Evolutionary conservation across 768 basidiomycete species (phyloP).

Genomic region (Asterophora parasitica): DNA sequence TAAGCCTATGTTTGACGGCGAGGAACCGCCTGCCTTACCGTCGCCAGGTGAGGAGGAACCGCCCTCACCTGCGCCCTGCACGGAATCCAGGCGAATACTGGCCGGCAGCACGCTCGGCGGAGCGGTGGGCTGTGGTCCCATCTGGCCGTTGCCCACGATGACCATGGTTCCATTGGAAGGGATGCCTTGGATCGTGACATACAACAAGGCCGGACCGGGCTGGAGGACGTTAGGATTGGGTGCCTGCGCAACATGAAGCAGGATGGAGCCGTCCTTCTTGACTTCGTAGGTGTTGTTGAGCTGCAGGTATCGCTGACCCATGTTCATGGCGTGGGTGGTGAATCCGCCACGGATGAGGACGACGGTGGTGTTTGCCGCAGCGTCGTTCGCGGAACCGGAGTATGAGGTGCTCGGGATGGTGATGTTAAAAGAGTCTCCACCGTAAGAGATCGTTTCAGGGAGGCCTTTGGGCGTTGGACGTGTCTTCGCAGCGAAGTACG

Average conservation of each 20-base stretch:
- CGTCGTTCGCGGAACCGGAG: conserved; percentile 59
- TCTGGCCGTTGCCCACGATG: conserved; percentile 72
- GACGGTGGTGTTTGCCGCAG: conserved; percentile 71
- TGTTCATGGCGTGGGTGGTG: conserved; percentile 84
- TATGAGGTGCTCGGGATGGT: conserved; percentile 63
- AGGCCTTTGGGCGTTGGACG: conserved; percentile 70
- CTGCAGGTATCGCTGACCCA: conserved; percentile 79
- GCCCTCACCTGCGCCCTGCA: conserved; percentile 23
- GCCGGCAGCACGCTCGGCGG: conserved; percentile 42
- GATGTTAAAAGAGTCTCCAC: conserved; percentile 77
- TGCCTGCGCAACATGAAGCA: conserved; percentile 74
- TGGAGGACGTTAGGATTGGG: conserved; percentile 84
- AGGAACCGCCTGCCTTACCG: neutral
- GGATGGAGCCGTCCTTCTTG: conserved; percentile 69
- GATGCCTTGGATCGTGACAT: conserved; percentile 78
- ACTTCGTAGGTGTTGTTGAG: conserved; percentile 85
- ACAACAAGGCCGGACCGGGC: conserved; percentile 84
- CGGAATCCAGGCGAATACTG: conserved; percentile 41
- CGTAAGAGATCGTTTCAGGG: conserved; percentile 77
- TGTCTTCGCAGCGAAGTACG: conserved; percentile 67
- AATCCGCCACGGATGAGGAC: conserved; percentile 81
- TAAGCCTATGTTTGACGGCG: neutral
- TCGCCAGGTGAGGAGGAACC: neutral
- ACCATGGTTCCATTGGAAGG: conserved; percentile 77
- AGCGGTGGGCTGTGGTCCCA: conserved; percentile 63